Base-by-base conservation (phyloP, 2,329 filamentous ascomycete species). In the Verticillium klebahnii region DNA sequence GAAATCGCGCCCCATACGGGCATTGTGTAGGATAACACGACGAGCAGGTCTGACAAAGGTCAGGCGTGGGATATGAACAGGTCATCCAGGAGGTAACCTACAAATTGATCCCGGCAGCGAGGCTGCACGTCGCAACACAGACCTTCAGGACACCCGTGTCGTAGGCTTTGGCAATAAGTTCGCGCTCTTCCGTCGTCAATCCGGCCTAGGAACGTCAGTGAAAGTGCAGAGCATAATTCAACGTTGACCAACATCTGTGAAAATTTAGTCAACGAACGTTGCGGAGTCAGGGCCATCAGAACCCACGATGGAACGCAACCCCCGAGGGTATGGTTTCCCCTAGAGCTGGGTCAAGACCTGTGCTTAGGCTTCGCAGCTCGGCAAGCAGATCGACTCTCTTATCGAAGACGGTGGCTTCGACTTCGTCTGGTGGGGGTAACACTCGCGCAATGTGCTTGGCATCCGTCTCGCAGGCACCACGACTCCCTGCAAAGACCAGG, bases 21-120 rank as follows among this genome's bases (percentile, higher is more conserved):
- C 89, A 64, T 86, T 89, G 70, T 92, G 89, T 31, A 91, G 80
- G 62, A 93, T 91, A 1, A 93, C 90, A 66, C 90, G 80, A 60
- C 90, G 81, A 8, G 90, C 90, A 15, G 84, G 84, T 15, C 78
- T 79, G 31, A 1, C 19, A 55, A 3, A 29, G 23, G 34, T 61
- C n/a, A 63, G 71, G 31, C 70, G 66, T 32, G 34, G 55, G 56
- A 31, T 5, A 23, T 5, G 45, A 8, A 17, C 14, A 15, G 32
- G 23, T 11, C n/a, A 34, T 40, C 8, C 4, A 19, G 9, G 5
- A 11, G 31, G 14, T 5, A 40, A 65, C 75, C 62, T 63, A 80
- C 69, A 93, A 76, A 72, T 93, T 93, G 62, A 93, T 91, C n/a
- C 90, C 90, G 15, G 90, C 90, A n/a, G 90, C 90, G 61, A 93